A percentile compares a stretch with the other conserved stretches of the same genome.
Conservation (phyloP, 495 filamentous ascomycete species). For the Neurospora intermedia region DNA sequence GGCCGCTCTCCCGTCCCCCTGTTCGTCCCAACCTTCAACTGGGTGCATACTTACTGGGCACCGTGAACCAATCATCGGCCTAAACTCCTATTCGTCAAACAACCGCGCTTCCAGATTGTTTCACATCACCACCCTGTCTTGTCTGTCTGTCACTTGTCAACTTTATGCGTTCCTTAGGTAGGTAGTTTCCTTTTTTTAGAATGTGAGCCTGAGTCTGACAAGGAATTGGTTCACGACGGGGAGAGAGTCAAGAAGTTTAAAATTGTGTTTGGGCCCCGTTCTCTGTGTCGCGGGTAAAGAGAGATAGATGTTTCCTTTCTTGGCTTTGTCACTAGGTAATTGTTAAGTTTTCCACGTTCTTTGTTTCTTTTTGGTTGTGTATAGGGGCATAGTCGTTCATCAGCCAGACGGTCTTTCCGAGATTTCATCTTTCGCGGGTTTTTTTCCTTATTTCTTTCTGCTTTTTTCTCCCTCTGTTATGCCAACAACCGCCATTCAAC, state of each 20-base stretch:
- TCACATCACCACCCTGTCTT: not conserved
- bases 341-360: not conserved
- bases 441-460: too few relatives aligned
- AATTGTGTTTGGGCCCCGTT: not conserved
- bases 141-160: not conserved
- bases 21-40: not conserved
- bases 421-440: fast-evolving
- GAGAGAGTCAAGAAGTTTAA: not conserved
- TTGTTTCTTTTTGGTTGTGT: too few relatives aligned
- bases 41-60: too few relatives aligned
- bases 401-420: too few relatives aligned
- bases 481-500: not conserved
- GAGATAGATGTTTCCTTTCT: not conserved
- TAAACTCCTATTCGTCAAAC: not conserved
- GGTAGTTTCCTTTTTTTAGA: not conserved
- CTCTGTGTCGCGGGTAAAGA: not conserved
- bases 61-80: constrained; percentile 1
- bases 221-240: too few relatives aligned
- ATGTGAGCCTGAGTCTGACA: not conserved
- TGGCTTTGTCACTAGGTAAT: not conserved
- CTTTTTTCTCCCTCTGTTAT: not conserved
- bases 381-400: too few relatives aligned
- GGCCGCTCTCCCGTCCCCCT: not conserved
- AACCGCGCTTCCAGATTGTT: constrained; percentile 4
- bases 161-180: not conserved